These are phyloP conservation scores for Malassezia globosa DNA, from an alignment of 1,284 basidiomycete genomes.

Conservation along the genomic window DNA sequence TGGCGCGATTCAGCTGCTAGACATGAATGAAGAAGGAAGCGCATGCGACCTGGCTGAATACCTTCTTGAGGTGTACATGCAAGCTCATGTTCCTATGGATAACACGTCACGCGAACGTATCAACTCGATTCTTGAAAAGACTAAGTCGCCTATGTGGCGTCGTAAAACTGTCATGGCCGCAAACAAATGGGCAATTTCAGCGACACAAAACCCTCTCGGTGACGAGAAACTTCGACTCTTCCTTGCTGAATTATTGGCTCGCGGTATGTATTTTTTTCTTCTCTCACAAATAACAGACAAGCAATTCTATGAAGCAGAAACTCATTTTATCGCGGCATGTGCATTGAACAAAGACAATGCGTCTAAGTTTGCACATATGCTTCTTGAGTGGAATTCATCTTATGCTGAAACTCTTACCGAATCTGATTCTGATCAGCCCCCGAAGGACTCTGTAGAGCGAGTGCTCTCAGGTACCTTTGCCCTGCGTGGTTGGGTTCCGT, in stretches of 20 bases:
- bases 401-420: conserved; percentile 6
- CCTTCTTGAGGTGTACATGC: conserved; percentile 40
- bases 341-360: not conserved
- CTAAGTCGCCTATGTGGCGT: conserved; percentile 39
- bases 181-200: conserved; percentile 34
- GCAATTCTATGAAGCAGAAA: conserved; percentile 25
- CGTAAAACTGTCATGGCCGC: conserved; percentile 41
- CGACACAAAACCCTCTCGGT: conserved; percentile 23
- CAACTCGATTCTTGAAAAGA: conserved; percentile 24
- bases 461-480: conserved; percentile 14
- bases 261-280: conserved; percentile 13
- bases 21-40: conserved; percentile 39
- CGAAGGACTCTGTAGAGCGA: conserved; percentile 12
- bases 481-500: conserved; percentile 15
- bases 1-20: conserved; percentile 30
- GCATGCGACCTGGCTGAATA: conserved; percentile 43
- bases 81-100: conserved; percentile 21
- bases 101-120: conserved; percentile 25
- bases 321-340: conserved; percentile 29
- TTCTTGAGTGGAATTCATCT: conserved; percentile 8
- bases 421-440: not conserved
- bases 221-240: conserved; percentile 32
- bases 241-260: conserved; percentile 31
- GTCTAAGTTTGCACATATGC: conserved; percentile 6
- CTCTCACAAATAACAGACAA: conserved; percentile 8